These are phyloP conservation scores for Aureobasidium sp. DNA, from an alignment of 2,329 filamentous ascomycete genomes.

Conservation along the genomic window DNA sequence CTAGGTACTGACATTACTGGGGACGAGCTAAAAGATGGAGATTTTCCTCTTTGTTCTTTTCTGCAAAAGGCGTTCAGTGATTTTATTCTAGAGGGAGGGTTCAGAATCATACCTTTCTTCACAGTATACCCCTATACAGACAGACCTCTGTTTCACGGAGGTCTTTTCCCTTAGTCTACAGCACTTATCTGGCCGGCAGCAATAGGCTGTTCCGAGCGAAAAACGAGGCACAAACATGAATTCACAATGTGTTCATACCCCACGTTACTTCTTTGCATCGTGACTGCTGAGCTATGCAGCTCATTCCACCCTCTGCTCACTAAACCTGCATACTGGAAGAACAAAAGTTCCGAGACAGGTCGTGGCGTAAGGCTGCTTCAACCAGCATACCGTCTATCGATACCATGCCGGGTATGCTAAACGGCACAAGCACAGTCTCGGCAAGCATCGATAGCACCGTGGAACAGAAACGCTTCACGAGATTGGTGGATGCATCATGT, in stretches of 20 bases:
- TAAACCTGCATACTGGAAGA: background rate
- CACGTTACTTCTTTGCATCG: background rate
- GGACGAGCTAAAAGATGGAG: background rate
- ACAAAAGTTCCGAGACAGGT: background rate
- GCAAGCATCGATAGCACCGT: background rate
- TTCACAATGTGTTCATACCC: background rate
- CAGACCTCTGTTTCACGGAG: too few relatives aligned
- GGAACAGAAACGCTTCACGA: background rate
- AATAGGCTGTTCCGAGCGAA: background rate
- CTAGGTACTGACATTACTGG: background rate
- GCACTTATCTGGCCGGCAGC: background rate
- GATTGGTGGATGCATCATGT: background rate
- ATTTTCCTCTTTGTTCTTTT: background rate
- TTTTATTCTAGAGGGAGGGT: background rate
- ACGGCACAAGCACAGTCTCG: conserved; percentile 1
- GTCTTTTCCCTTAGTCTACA: too few relatives aligned
- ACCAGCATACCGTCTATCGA: background rate
- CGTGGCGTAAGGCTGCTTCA: background rate
- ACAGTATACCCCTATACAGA: background rate
- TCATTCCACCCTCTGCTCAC: background rate
- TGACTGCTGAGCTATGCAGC: background rate
- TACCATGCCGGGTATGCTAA: conserved; percentile 1
- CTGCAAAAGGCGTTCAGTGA: background rate
- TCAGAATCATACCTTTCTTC: background rate
- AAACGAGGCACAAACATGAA: background rate